These are phyloP conservation scores for Carex cristatella DNA, from an alignment of 176 grass and related monocot genomes.

Conservation along the genomic window DNA sequence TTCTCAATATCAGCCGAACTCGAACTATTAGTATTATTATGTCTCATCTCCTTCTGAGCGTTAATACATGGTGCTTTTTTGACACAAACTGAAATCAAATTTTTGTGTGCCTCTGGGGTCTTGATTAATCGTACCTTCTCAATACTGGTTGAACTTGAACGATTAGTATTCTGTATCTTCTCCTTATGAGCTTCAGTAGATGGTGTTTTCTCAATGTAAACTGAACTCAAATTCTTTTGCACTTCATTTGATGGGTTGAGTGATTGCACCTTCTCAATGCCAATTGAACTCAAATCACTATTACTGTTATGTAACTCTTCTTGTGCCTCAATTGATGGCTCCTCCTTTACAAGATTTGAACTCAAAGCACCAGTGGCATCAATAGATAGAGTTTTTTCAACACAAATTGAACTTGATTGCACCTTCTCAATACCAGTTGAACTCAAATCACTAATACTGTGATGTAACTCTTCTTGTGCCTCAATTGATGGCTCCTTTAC, in stretches of 20 bases:
- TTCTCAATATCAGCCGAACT: neutral
- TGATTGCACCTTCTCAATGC: neutral
- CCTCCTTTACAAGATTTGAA: neutral
- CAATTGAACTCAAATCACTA: neutral
- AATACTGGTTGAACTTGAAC: neutral
- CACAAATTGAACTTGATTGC: neutral
- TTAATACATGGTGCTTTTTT: neutral
- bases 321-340: neutral
- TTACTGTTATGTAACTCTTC: neutral
- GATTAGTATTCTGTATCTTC: neutral
- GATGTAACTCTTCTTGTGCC: neutral
- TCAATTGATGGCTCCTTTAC: neutral
- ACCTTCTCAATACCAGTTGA: neutral
- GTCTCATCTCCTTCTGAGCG: neutral
- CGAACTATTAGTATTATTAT: neutral
- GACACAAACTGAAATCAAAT: neutral
- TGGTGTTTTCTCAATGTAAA: neutral
- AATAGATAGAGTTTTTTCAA: neutral
- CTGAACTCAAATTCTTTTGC: neutral
- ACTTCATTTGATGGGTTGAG: neutral
- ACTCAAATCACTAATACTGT: neutral
- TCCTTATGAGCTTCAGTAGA: neutral
- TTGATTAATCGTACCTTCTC: neutral
- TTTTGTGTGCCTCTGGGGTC: neutral
- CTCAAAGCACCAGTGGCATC: neutral